Evolutionary conservation across 768 basidiomycete genomes (phyloP), one percentile per base, ranked within the genome.

Genomic region (Leccinum rimulosum): DNA sequence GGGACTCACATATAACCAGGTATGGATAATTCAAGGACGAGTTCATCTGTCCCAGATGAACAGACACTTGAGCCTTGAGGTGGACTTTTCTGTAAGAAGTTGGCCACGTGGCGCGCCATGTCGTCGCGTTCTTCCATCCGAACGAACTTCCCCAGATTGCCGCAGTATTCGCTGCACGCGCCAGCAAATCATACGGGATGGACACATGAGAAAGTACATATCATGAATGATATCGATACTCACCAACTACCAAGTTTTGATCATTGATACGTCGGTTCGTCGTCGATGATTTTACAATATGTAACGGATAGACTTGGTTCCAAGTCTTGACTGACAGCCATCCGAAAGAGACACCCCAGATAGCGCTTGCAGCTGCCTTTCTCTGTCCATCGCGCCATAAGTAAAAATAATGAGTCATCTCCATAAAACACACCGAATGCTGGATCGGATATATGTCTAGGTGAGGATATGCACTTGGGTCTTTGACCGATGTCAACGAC

Each of bases 151-250:
- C 60, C 79, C 25, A 60, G 10, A 83, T 81, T 4, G 76, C 30
- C 9, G 31, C 30, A 31, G 25, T 33, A 79, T 69, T 73, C 82
- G 77, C 50, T 87, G 77, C 58, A 71, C 17, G 45, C 9, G 22
- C 8, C 76, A 81, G 31, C 83, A 67, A 66, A 87, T 81, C 19
- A 83, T 85, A 11, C 83, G 79, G 33, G 78, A 77, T n/a, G 80
- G 67, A 51, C 75, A 75, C 17, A 15, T 53, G 45, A 61, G 60
- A 36, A 56, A 40, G 48, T 19, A 4, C 9, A 62, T 0, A 25
- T 49, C 22, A 50, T 48, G 17, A 25, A 28, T 27, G 8, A 35
- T 22, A 17, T 19, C 31, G 30, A 45, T 4, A 12, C 64, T 58
- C 40, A 65, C 64, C 51, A 11, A 7, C 11, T 50, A 12, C 36